phyloP scores from a whole-genome alignment of 148 eudicot species.

The Nyssa sinensis region DNA sequence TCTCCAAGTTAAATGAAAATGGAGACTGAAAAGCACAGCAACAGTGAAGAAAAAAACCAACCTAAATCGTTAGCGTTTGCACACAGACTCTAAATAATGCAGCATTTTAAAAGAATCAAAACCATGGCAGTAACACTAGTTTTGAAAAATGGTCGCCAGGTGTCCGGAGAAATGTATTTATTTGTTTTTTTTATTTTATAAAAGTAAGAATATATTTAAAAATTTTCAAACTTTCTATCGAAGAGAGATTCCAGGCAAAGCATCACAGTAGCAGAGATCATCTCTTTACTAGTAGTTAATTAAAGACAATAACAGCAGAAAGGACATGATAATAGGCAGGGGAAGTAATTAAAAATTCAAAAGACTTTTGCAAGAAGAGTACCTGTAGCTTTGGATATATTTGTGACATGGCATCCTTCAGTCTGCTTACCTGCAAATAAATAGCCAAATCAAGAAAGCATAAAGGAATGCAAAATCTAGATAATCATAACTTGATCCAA shows the following conservation, averaged over 20 bases:
- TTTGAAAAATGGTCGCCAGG: not conserved
- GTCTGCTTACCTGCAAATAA: conserved; percentile 58
- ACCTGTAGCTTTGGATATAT: conserved; percentile 90
- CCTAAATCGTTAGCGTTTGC: too few relatives aligned
- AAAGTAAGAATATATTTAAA: too few relatives aligned
- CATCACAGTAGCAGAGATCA: not conserved
- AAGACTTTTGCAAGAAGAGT: conserved; percentile 2
- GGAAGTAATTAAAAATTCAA: conserved; percentile 8
- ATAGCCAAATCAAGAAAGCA: not conserved
- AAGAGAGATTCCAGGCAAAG: not conserved
- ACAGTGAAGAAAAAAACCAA: too few relatives aligned
- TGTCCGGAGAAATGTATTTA: not conserved
- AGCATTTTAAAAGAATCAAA: not conserved
- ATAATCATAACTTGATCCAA: not conserved
- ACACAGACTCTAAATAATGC: not conserved
- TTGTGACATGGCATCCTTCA: conserved; percentile 85
- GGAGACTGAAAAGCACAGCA: too few relatives aligned
- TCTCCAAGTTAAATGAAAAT: too few relatives aligned
- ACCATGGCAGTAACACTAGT: not conserved
- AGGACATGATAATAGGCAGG: conserved; percentile 3
- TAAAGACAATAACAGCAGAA: not conserved
- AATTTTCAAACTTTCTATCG: not conserved
- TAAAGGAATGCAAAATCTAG: not conserved
- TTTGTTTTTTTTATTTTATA: too few relatives aligned
- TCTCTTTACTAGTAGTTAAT: not conserved